Evolutionary conservation across 805 yeast genomes (phyloP).

Genomic region (Barnettozyma californica): DNA sequence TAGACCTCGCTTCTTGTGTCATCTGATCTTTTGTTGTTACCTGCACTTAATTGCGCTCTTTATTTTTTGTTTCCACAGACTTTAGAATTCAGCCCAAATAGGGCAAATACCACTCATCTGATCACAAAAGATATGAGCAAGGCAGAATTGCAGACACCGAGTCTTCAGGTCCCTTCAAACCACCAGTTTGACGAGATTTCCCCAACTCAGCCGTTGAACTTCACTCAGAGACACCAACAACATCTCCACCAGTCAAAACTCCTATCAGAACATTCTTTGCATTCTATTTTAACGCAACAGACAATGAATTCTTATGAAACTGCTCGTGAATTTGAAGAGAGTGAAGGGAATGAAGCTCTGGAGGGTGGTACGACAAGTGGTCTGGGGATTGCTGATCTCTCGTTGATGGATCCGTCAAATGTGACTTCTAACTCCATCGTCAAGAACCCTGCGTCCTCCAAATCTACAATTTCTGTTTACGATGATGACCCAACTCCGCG

Average conservation of each 20-base stretch:
- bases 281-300: constrained; percentile 11
- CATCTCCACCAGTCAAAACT: background rate
- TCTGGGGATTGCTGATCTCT: constrained; percentile 14
- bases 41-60: background rate
- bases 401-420: constrained; percentile 4
- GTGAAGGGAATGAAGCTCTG: background rate
- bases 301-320: constrained; percentile 19
- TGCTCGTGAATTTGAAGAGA: constrained; percentile 15
- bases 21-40: background rate
- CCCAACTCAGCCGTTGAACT: constrained; percentile 24
- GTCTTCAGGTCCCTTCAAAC: background rate
- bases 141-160: constrained; percentile 9
- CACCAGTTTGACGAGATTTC: constrained; percentile 16
- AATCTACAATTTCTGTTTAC: constrained; percentile 7
- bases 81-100: background rate
- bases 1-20: background rate
- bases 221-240: constrained; percentile 3
- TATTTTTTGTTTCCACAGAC: background rate
- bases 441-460: constrained; percentile 2
- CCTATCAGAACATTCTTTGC: constrained; percentile 11
- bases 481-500: constrained; percentile 23
- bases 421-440: background rate
- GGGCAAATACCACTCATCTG: background rate
- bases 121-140: background rate
- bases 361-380: constrained; percentile 7